Evolutionary conservation across 176 grass and related monocot genomes (phyloP), one percentile per base, ranked within the genome.

Genomic region (Triticum turgidum): DNA sequence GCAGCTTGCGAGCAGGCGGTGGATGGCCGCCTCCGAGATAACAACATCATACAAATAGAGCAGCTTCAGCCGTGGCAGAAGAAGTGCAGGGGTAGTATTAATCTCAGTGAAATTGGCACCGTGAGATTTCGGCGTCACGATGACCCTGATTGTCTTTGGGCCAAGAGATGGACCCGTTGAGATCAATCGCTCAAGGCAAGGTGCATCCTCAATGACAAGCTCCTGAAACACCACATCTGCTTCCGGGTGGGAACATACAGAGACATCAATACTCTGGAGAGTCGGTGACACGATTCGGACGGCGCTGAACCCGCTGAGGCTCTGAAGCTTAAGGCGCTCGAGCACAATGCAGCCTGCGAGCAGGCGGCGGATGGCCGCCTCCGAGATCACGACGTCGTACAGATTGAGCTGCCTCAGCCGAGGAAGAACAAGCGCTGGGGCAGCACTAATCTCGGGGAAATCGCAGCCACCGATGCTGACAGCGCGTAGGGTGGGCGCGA

Each of bases 161-260:
- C 30, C 32, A 61, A 10, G 4, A 35, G 5, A 35, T 35, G 34
- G 0, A 35, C 34, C 34, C 5, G 0, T 3, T 35, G 30, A 29
- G 11, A 79, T 24, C 54, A 62, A 61, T 4, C 33, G 14, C 76
- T 79, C 54, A 38, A 79, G 76, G 76, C 76, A 79, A 14, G 52
- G 76, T 37, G 76, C 76, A 24, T 79, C 54, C 52, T 79, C 32
- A 21, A 82, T 69, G 44, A 82, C 20, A 35, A 69, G 65, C 65
- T 82, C 44, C 10, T 69, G 25, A 5, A n/a, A 33, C 13, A 76
- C 0, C 0, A 30, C 12, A 3, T 49, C 73, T 17, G 14, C 7
- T 10, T 42, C 8, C 1, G 2, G 0, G 13, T 25, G 1, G 47
- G 72, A 51, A 76, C 4, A 52, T 52, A 18, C 7, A 30, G 73